A percentile compares a stretch with the other conserved stretches of the same genome.
These are phyloP conservation scores for Cercospora beticola DNA, from an alignment of 2,329 filamentous ascomycete genomes.

Conservation along the genomic window DNA sequence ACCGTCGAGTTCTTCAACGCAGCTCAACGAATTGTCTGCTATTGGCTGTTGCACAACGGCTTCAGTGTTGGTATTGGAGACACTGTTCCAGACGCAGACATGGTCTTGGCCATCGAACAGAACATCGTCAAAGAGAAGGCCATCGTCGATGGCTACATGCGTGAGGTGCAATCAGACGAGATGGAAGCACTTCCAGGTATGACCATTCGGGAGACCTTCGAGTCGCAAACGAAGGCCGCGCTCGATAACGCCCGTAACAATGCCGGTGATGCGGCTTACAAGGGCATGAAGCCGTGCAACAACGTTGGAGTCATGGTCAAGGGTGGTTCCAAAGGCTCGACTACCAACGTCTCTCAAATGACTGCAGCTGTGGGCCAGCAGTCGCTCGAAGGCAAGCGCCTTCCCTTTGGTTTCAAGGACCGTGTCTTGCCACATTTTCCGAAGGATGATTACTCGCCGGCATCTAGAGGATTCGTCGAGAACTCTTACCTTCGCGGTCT, in stretches of 20 bases:
- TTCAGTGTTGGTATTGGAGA: slow-evolving; percentile 99
- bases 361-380: slow-evolving; percentile 96
- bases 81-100: slow-evolving; percentile 84
- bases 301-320: slow-evolving; percentile 95
- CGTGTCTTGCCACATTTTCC: slow-evolving; percentile 95
- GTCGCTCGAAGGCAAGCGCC: slow-evolving; percentile 96
- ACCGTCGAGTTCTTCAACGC: slow-evolving; percentile 96
- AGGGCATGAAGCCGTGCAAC: slow-evolving; percentile 91
- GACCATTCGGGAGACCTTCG: slow-evolving; percentile 97
- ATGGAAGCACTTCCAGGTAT: slow-evolving; percentile 95
- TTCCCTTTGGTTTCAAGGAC: slow-evolving; percentile 99
- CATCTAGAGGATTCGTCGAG: slow-evolving; percentile 95
- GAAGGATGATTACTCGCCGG: slow-evolving; percentile 97
- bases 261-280: slow-evolving; percentile 87
- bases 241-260: slow-evolving; percentile 95
- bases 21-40: slow-evolving; percentile 89
- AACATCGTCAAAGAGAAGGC: slow-evolving; percentile 80
- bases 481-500: slow-evolving; percentile 96
- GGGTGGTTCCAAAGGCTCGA: slow-evolving; percentile 96
- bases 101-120: slow-evolving; percentile 79
- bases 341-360: slow-evolving; percentile 99
- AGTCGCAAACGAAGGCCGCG: slow-evolving; percentile 92
- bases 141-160: slow-evolving; percentile 73
- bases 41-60: slow-evolving; percentile 94
- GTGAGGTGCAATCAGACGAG: slow-evolving; percentile 76